Evolutionary conservation across 306 rosid genomes (phyloP), one percentile per base, ranked within the genome.

Genomic region (Quercus engelmannii): DNA sequence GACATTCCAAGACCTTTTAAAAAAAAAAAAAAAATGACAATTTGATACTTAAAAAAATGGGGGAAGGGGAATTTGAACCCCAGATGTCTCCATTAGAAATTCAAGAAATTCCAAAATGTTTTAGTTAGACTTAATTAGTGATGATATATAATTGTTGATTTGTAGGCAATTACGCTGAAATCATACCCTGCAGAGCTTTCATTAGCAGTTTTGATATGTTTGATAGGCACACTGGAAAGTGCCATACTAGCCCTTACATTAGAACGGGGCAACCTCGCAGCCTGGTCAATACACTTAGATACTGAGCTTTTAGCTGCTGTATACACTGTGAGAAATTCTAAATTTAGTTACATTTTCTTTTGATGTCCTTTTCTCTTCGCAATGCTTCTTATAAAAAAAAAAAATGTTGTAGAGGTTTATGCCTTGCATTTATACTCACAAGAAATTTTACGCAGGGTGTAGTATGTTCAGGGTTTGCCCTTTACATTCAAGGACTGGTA

Each of bases 131-230:
- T 41, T 41, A 38, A 38, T 38, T 7, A 41, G 46, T 41, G 46
- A 41, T 41, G 46, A 41, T 0, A 23, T 14, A 26, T 26, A 8
- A 26, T 8, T 35, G 15, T 28, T 74, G 20, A 5, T 67, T 55
- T 67, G 31, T 55, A 87, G 93, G 89, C 91, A 55, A 78, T 90
- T 46, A 85, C 90, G 6, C 55, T 87, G 41, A 80, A 84, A 54
- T 41, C 84, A n/a, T 90, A 87, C 81, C 93, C 90, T 3, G 84
- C 84, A 4, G 87, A 80, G 65, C 91, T 90, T 43, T 84, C 93
- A 20, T 77, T 87, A 43, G 76, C 93, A 15, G 79, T 83, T 67
- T 76, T 54, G 85, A 90, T 90, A 76, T 90, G 90, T 79, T 80
- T 86, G 51, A 54, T 59, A 67, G 91, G 86, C 1, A 31, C 86